Evolutionary conservation across 139 green algal species (phyloP), one percentile per base, ranked within the genome.

Genomic region (Coelastrella sp.): DNA sequence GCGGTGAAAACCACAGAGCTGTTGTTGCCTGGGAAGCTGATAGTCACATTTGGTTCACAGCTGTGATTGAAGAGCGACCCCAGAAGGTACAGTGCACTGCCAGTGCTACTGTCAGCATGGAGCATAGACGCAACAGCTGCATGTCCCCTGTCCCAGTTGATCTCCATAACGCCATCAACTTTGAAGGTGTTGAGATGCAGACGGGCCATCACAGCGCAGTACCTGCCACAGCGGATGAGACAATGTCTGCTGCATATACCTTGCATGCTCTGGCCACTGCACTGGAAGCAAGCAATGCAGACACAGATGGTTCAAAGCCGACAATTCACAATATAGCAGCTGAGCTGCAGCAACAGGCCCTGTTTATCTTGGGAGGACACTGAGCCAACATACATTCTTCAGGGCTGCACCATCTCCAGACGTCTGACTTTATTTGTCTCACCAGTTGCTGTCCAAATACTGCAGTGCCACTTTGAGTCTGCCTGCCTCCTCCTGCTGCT

Each of bases 121-220:
- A 88, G 49, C 66, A 80, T 56, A 20, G 84, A 66, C n/a, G 84
- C 84, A 59, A 68, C 84, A 81, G 84, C 84, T 80, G 84, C 84
- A 22, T 75, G 56, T 27, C 58, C 59, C 6, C 61, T 65, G 72
- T 27, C 58, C 85, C 85, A 91, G 68, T 88, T 25, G 7, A 91
- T 75, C 1, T 58, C 35, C 7, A 88, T 20, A 4, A 85, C 35
- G 27, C 60, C 58, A 19, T 91, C 74, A 82, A 94, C 92, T 25
- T 90, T 87, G 91, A 95, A 95, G 15, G 90, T 86, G 88, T 95
- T 95, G 75, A 95, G 83, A 61, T 95, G 93, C 76, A 95, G 87
- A 0, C 92, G 87, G 6, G 92, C 72, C 78, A 94, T 56, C 56
- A 94, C 91, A 7, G 81, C 81, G 25, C 87, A 91, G 72, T 93